Percentiles rank a stretch among this genome's conserved stretches.
Conservation (phyloP, 1,284 basidiomycete species). For the Irpex sp. region DNA sequence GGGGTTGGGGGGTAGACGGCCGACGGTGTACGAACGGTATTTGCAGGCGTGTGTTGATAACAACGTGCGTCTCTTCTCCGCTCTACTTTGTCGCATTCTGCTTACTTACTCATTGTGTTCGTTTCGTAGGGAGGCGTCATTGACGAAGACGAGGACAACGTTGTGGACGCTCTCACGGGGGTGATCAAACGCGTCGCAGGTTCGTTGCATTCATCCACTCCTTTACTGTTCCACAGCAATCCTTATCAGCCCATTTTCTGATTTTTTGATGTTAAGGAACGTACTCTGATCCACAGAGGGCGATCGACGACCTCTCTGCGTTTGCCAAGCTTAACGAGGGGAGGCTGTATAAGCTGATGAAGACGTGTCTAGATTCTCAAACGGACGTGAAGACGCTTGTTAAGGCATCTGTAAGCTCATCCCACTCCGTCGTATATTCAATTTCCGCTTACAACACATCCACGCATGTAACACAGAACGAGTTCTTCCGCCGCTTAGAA, state of each 20-base stretch:
- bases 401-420: slow-evolving; percentile 64
- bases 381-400: slow-evolving; percentile 79
- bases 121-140: slow-evolving; percentile 74
- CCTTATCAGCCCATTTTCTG: slow-evolving; percentile 6
- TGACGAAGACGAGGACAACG: slow-evolving; percentile 68
- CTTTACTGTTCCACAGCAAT: background rate
- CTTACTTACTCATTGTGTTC: slow-evolving; percentile 3
- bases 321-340: slow-evolving; percentile 90
- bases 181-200: slow-evolving; percentile 61
- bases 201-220: slow-evolving; percentile 27
- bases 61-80: slow-evolving; percentile 54
- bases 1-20: slow-evolving; percentile 41
- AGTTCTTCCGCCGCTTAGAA: slow-evolving; percentile 75
- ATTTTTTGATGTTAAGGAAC: slow-evolving; percentile 30
- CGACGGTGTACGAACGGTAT: slow-evolving; percentile 61
- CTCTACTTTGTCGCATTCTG: slow-evolving; percentile 9
- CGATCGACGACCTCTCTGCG: slow-evolving; percentile 71
- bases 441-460: slow-evolving; percentile 6
- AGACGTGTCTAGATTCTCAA: slow-evolving; percentile 78
- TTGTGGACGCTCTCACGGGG: slow-evolving; percentile 52
- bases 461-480: slow-evolving; percentile 43
- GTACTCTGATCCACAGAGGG: slow-evolving; percentile 73
- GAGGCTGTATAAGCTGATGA: slow-evolving; percentile 82
- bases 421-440: background rate
- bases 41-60: slow-evolving; percentile 70